phyloP scores from a whole-genome alignment of 2,329 filamentous ascomycete genomes.

The Graphilbum fragrans region DNA sequence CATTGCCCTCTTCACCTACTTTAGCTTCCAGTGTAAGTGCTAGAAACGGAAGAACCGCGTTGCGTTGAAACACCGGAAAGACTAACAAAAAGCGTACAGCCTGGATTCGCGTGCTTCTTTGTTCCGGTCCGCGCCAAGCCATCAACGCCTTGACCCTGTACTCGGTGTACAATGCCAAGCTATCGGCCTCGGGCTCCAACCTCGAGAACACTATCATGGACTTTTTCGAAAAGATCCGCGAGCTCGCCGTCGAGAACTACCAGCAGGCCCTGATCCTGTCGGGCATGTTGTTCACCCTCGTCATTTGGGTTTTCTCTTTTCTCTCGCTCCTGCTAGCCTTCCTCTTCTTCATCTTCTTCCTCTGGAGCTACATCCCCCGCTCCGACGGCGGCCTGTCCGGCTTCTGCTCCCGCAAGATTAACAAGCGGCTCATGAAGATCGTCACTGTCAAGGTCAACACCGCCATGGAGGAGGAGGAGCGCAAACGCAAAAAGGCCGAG shows the following conservation, averaged over 20 bases:
- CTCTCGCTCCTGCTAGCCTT: conserved; percentile 63
- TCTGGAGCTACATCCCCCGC: conserved; percentile 83
- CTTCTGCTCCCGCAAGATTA: conserved; percentile 89
- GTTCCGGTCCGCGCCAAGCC: conserved; percentile 82
- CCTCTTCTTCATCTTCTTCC: conserved; percentile 74
- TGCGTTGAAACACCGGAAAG: not conserved
- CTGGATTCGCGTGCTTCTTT: conserved; percentile 80
- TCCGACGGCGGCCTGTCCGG: conserved; percentile 67
- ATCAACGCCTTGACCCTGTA: conserved; percentile 84
- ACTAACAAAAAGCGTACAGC: conserved; percentile 38
- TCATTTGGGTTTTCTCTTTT: conserved; percentile 79
- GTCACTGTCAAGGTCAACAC: conserved; percentile 81
- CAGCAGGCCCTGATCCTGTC: conserved; percentile 74
- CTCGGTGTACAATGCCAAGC: conserved; percentile 64
- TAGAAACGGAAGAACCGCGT: no score
- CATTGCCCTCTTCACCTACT: conserved; percentile 82
- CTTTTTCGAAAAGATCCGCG: conserved; percentile 74
- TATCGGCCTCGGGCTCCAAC: conserved; percentile 44
- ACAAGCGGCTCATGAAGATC: conserved; percentile 70
- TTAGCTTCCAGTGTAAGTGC: conserved; percentile 51
- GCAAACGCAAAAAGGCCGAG: conserved; percentile 40
- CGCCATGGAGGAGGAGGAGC: conserved; percentile 68
- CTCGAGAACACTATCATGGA: conserved; percentile 54
- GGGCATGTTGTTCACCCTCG: conserved; percentile 82
- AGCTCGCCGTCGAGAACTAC: conserved; percentile 60